Evolutionary conservation across 1,139 yeast genomes (phyloP).

Genomic region (Lodderomyces parapsilosis): DNA sequence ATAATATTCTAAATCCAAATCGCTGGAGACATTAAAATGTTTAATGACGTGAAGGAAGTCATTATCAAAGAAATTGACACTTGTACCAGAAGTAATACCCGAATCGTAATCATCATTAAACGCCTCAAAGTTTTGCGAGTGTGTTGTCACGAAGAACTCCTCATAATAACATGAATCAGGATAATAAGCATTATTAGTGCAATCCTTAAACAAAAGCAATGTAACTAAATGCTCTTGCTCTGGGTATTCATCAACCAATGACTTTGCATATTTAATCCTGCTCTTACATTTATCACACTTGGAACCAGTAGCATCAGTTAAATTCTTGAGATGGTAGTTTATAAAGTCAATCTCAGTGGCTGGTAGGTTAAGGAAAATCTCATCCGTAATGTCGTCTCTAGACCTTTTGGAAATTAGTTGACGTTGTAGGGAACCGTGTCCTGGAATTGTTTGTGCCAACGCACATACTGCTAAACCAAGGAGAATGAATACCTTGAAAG

Average conservation of each 20-base stretch:
- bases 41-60: constrained; percentile 38
- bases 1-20: constrained; percentile 33
- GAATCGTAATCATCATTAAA: constrained; percentile 21
- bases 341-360: constrained; percentile 31
- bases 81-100: constrained; percentile 21
- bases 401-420: constrained; percentile 6
- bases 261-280: constrained; percentile 30
- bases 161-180: constrained; percentile 25
- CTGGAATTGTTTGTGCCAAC: constrained; percentile 19
- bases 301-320: constrained; percentile 29
- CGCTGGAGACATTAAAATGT: constrained; percentile 35
- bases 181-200: constrained; percentile 26
- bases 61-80: constrained; percentile 37
- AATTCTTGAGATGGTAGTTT: constrained; percentile 23
- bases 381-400: constrained; percentile 18
- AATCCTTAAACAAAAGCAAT: constrained; percentile 35
- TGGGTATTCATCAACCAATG: constrained; percentile 28
- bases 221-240: constrained; percentile 35
- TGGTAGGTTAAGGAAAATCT: constrained; percentile 25
- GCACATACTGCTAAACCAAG: constrained; percentile 11
- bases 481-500: background rate
- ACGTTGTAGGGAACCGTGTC: constrained; percentile 17
- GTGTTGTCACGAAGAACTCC: constrained; percentile 42
- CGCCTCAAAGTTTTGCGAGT: constrained; percentile 19
- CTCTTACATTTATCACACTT: constrained; percentile 37